Base-by-base conservation (phyloP, 208 protist genomes). In the Leishmania martiniquensis region DNA sequence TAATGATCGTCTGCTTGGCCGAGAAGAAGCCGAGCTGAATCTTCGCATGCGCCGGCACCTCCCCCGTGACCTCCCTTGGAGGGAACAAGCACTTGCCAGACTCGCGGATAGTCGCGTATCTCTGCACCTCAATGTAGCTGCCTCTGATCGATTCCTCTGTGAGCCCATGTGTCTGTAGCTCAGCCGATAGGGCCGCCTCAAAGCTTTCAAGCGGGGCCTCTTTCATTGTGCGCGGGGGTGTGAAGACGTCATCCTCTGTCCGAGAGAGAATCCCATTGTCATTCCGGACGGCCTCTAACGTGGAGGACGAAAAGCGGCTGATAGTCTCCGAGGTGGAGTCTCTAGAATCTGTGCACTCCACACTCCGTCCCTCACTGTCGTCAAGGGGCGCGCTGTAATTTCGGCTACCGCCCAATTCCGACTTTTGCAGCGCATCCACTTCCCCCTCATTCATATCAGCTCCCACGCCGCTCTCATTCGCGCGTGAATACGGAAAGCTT, bases 11-110 rank as follows among this genome's bases (percentile, higher is more conserved):
- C 81, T 97, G 94, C 75, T 94, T 92, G n/a, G 92, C 86, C 1
- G 82, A 83, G 78, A 97, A 96, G 77, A 97, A 96, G 55, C 90
- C 90, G 29, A 97, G 85, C 73, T 96, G 94, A 39, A 97, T 83
- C 74, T 83, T 90, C 29, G 72, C 86, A 55, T 94, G 85, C 22
- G 88, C 77, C 42, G 90, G 84, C 39, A 92, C 78, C 57, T 66
- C 65, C 12, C 65, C 71, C 5, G 63, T 34, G 44, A 86, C 69
- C 80, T 96, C 89, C 22, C 77, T 80, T 0, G 88, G 85, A 39
- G 94, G 92, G 60, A 85, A 88, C 29, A 97, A 81, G 74, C 94
- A 97, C 66, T 91, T 87, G 39, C 94, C 94, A 4, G 86, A 84
- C 82, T 97, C 94, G 15, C 92, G 85, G 45, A 93, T 89, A 12